A percentile compares a stretch with the other conserved stretches of the same genome.
phyloP scores from a whole-genome alignment of 129 eudicot genomes.

The Pseudognaphalium luteoalbum region DNA sequence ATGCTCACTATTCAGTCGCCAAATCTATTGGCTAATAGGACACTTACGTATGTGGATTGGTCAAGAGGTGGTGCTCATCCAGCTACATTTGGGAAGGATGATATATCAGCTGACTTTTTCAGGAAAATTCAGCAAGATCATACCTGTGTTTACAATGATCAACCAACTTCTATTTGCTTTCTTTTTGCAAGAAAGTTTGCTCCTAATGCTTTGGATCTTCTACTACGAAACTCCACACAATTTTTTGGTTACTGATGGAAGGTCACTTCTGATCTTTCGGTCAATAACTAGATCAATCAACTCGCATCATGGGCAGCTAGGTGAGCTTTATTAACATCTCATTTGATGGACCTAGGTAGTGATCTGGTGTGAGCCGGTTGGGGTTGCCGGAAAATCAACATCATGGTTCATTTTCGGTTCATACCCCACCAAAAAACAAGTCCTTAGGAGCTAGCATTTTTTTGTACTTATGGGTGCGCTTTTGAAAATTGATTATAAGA shows the following conservation, averaged over 20 bases:
- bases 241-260: slow-evolving; percentile 60
- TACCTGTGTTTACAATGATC: slow-evolving; percentile 53
- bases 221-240: slow-evolving; percentile 49
- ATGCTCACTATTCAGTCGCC: slow-evolving; percentile 59
- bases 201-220: slow-evolving; percentile 62
- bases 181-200: slow-evolving; percentile 88
- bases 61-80: slow-evolving; percentile 85
- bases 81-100: slow-evolving; percentile 54
- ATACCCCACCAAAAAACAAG: too few species aligned
- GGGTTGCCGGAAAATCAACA: too few species aligned
- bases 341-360: too few species aligned
- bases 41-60: slow-evolving; percentile 80
- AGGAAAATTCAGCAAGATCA: slow-evolving; percentile 34
- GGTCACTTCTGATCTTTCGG: not conserved
- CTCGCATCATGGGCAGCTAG: too few species aligned
- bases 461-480: not conserved
- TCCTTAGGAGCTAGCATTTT: not conserved
- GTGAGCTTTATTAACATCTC: too few species aligned
- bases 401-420: too few species aligned
- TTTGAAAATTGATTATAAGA: not conserved
- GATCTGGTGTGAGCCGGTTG: too few species aligned
- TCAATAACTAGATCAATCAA: too few species aligned
- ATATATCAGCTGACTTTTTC: slow-evolving; percentile 44
- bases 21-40: slow-evolving; percentile 58
- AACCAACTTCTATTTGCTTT: slow-evolving; percentile 48